Evolutionary conservation across 257 asterid genomes (phyloP).

Genomic region (Fraxinus pennsylvanica): DNA sequence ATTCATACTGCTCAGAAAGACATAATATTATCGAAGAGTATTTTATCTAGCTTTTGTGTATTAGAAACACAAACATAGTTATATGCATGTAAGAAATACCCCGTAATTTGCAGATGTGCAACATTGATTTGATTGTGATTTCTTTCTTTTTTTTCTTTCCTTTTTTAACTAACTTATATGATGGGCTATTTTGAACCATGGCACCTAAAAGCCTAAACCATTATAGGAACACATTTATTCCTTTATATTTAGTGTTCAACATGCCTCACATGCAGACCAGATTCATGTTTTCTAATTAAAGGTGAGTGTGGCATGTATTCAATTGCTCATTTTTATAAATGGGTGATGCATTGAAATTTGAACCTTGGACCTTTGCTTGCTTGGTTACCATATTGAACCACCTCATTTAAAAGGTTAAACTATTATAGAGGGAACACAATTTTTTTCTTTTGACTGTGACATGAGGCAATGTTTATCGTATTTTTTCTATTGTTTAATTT

Average conservation of each 20-base stretch:
- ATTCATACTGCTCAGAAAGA: background rate
- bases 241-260: background rate
- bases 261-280: background rate
- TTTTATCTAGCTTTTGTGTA: background rate
- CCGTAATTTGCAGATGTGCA: background rate
- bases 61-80: background rate
- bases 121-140: background rate
- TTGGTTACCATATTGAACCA: background rate
- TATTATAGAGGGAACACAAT: background rate
- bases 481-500: conserved; percentile 11
- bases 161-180: background rate
- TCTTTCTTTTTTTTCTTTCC: background rate
- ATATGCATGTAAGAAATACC: background rate
- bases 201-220: background rate
- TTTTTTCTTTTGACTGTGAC: background rate
- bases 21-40: background rate
- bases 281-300: background rate
- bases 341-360: background rate
- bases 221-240: background rate
- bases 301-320: background rate
- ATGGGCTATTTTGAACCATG: background rate
- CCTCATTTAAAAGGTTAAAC: background rate
- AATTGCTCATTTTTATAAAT: background rate
- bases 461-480: background rate
- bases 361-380: background rate